These are phyloP conservation scores for Trypanosoma conorhini DNA, from an alignment of 208 protist genomes.

Conservation along the genomic window DNA sequence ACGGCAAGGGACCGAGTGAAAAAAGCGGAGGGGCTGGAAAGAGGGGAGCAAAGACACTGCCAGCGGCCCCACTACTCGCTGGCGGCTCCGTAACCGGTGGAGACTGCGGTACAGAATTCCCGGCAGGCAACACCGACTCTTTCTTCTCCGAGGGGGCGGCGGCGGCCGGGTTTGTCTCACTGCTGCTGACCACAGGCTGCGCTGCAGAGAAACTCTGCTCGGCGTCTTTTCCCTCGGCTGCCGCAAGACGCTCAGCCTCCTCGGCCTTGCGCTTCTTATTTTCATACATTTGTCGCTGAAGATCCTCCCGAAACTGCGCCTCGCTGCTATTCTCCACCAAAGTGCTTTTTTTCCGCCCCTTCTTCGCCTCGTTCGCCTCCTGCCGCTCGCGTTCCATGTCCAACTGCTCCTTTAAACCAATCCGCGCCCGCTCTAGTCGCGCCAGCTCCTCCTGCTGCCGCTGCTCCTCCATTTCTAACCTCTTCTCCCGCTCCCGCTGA, in stretches of 20 bases:
- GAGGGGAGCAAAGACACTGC: neutral
- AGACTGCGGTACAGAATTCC: neutral
- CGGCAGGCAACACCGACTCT: neutral
- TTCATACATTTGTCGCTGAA: constrained; percentile 17
- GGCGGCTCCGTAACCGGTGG: neutral
- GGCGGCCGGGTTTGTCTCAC: neutral
- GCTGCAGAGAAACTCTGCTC: neutral
- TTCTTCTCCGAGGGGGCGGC: neutral
- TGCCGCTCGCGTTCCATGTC: constrained; percentile 56
- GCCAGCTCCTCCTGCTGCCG: constrained; percentile 48
- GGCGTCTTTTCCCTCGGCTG: neutral
- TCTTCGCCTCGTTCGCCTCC: constrained; percentile 44
- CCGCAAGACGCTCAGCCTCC: neutral
- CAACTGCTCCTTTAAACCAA: constrained; percentile 40
- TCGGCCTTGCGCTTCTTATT: constrained; percentile 4
- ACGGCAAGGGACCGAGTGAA: neutral
- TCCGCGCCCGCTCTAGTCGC: constrained; percentile 45
- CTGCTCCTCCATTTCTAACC: constrained; percentile 41
- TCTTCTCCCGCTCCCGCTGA: constrained; percentile 41
- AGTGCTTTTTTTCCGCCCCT: constrained; percentile 10
- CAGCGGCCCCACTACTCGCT: neutral
- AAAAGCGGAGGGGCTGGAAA: neutral
- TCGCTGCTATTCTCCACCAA: neutral
- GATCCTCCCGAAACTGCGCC: constrained; percentile 15
- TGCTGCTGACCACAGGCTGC: neutral